Percentiles rank a stretch among this genome's conserved stretches.
Evolutionary conservation across 1,139 yeast species (phyloP).

Genomic region (Pichia terricola): DNA sequence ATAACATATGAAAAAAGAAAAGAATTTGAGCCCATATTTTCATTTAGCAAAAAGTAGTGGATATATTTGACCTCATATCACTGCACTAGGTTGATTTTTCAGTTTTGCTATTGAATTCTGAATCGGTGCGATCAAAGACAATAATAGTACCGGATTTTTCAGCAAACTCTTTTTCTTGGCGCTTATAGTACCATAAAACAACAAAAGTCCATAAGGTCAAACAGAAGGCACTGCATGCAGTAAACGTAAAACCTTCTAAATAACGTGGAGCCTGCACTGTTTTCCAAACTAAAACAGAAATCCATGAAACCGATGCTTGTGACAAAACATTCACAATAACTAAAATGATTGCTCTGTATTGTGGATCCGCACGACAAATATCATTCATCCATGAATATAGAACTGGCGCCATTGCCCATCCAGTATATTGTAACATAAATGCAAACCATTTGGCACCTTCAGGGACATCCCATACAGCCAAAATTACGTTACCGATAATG

Average conservation of each 20-base stretch:
- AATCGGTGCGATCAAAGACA: not conserved
- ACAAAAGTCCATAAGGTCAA: constrained; percentile 22
- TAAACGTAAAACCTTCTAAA: constrained; percentile 35
- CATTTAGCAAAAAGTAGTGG: too few species aligned
- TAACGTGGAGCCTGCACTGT: constrained; percentile 46
- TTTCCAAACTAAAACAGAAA: constrained; percentile 39
- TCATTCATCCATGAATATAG: constrained; percentile 40
- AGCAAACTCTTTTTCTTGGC: constrained; percentile 44
- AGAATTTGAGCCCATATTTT: too few species aligned
- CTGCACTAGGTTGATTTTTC: too few species aligned
- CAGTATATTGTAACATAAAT: constrained; percentile 35
- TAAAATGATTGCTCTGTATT: constrained; percentile 36
- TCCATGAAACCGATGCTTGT: constrained; percentile 34
- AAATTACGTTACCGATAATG: constrained; percentile 29
- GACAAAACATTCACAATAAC: constrained; percentile 38
- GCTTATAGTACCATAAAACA: constrained; percentile 48
- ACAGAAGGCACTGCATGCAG: constrained; percentile 23
- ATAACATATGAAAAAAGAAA: too few species aligned
- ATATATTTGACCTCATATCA: too few species aligned
- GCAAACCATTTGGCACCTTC: constrained; percentile 43
- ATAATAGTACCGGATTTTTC: constrained; percentile 39
- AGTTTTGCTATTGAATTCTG: not conserved
- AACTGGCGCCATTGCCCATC: constrained; percentile 39
- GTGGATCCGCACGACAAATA: constrained; percentile 36
- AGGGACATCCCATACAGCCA: constrained; percentile 41